Evolutionary conservation across 257 asterid species (phyloP).

Genomic region (Penstemon newberryi): DNA sequence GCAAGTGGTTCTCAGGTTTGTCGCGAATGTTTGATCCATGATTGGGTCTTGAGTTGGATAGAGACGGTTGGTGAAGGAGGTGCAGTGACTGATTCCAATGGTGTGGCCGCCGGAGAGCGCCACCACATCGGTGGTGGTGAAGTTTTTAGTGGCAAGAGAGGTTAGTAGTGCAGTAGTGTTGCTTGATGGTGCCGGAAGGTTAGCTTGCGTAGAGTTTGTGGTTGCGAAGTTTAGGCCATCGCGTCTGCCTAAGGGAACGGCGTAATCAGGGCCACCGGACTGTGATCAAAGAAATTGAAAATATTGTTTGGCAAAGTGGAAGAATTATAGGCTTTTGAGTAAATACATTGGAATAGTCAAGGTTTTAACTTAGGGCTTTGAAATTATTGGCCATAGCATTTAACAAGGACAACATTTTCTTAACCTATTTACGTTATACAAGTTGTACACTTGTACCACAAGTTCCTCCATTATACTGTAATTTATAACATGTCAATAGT

Average conservation of each 20-base stretch:
- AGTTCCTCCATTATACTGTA: too few species aligned
- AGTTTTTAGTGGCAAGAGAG: conserved; percentile 47
- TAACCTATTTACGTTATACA: too few species aligned
- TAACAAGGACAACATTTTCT: too few species aligned
- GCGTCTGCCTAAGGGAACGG: conserved; percentile 62
- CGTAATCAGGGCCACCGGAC: conserved; percentile 69
- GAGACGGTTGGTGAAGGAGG: conserved; percentile 59
- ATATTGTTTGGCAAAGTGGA: too few species aligned
- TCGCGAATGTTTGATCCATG: conserved; percentile 60
- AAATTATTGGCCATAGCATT: too few species aligned
- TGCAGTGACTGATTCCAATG: conserved; percentile 61
- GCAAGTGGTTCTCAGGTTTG: conserved; percentile 42
- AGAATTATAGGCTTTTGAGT: too few species aligned
- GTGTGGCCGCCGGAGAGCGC: conserved; percentile 91
- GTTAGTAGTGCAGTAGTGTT: conserved; percentile 47
- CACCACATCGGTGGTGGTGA: conserved; percentile 57
- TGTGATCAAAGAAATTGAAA: conserved; percentile 14
- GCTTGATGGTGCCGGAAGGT: conserved; percentile 61
- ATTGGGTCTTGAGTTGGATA: conserved; percentile 66
- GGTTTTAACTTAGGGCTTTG: too few species aligned
- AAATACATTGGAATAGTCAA: too few species aligned
- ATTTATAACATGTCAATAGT: too few species aligned
- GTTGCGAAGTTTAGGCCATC: conserved; percentile 58
- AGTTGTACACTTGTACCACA: too few species aligned
- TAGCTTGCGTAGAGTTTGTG: conserved; percentile 39